Percentiles rank a stretch among this genome's conserved stretches.
These are phyloP conservation scores for Nannizziopsis barbatae DNA, from an alignment of 2,329 filamentous ascomycete species.

Conservation along the genomic window DNA sequence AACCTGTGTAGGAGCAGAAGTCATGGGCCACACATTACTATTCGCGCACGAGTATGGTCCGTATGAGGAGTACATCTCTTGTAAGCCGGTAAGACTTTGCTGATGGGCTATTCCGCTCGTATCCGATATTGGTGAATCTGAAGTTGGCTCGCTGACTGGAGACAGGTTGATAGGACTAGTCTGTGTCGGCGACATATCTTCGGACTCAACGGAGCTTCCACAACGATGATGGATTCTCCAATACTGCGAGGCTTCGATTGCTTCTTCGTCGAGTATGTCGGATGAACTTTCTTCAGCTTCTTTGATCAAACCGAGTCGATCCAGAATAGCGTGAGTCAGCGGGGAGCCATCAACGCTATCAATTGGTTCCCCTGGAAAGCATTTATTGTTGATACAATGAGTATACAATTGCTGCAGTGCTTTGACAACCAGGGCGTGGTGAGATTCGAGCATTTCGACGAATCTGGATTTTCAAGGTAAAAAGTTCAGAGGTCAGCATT, in stretches of 20 bases:
- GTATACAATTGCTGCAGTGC: constrained; percentile 34
- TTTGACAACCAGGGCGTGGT: constrained; percentile 34
- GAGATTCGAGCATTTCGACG: constrained; percentile 37
- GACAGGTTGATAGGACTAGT: constrained; percentile 9
- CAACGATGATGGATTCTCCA: constrained; percentile 28
- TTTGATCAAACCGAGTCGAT: constrained; percentile 34
- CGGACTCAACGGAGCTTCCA: constrained; percentile 28
- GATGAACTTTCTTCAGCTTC: constrained; percentile 29
- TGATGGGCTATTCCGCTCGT: constrained; percentile 1
- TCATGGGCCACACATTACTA: constrained; percentile 10
- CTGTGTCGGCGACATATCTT: constrained; percentile 29
- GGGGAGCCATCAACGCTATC: constrained; percentile 32
- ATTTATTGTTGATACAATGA: constrained; percentile 33
- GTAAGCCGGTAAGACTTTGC: constrained; percentile 2
- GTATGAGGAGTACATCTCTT: constrained; percentile 8
- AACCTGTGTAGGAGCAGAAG: background rate
- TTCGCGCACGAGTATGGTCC: constrained; percentile 7
- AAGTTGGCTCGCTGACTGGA: constrained; percentile 7
- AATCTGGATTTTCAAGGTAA: constrained; percentile 23
- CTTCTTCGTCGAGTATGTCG: constrained; percentile 27
- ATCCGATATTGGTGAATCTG: constrained; percentile 7
- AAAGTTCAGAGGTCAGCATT: background rate
- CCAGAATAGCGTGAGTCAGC: constrained; percentile 34
- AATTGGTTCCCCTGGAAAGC: constrained; percentile 34
- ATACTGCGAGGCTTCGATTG: constrained; percentile 28